Base-by-base conservation (phyloP, 2,329 filamentous ascomycete genomes). In the Rugonectria rugulosa region DNA sequence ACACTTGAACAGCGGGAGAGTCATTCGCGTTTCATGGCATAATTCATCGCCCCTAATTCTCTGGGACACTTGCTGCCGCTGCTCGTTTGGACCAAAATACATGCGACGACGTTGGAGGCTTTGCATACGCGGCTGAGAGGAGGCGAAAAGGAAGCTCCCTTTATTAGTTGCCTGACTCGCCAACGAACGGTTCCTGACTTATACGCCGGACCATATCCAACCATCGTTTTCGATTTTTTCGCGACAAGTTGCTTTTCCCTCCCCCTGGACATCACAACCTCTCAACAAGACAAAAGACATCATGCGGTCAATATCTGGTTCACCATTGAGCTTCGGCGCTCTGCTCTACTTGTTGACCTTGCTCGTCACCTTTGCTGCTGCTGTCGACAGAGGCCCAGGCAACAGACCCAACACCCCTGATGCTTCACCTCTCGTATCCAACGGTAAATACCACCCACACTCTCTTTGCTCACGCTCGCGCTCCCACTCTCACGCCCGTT, bases 361-460 rank as follows among this genome's bases (percentile, higher is more conserved):
- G 6, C 31, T 58, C 9, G 48, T 44, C 20, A 50, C 64, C 32
- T 17, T 40, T 40, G 54, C 60, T 21, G 38, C 44, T 20, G 45
- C 65, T 31, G 49, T 59, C 26, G 55, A 59, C 5, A 62, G 57
- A 44, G 31, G 59, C 23, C 55, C 62, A 5, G 42, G 44, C 20
- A 65, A 62, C 48, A 59, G 58, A 50, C 40, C 21, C 14, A 32
- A 45, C 32, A 46, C 19, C 11, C 60, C 58, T 8, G 55, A 53
- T 32, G 60, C 60, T 5, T 64, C 64, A 23, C 60, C 65, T 31
- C 50, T 65, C 24, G 62, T 57, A 27, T 56, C 64, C 21, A 61
- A 65, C 56, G 64, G 64, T 66, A 34, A 29, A 62, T 43, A 21
- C n/a, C 8, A 29, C 10, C 19, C 17, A 9, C 8, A n/a, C n/a